Base-by-base conservation (phyloP, 176 grass and related monocot species). In the Avena insularis region DNA sequence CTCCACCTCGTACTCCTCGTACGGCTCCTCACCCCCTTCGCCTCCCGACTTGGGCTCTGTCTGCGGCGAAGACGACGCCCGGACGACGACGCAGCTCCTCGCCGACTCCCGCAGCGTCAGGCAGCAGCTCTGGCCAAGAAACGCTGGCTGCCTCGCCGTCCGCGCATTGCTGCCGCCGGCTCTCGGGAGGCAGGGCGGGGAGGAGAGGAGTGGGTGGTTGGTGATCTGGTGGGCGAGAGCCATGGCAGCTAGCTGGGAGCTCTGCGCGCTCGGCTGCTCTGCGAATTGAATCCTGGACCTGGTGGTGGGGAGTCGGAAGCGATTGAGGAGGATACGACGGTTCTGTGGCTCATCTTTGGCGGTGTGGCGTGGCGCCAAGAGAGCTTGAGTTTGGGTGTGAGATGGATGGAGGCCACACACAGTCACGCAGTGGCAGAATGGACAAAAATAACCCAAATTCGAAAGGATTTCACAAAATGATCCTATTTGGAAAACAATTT, bases 1-100 rank as follows among this genome's bases (percentile, higher is more conserved):
- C 29, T 82, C 91, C 25, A 96, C 89, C 90, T 96, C 94, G 82
- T 99, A 99, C 92, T 91, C 88, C 87, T 94, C 93, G 62, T 83
- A 91, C 59, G 75, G 79, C 9, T 85, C 83, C 78, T 85, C 82
- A 3, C 65, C 89, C 40, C 61, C 68, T 54, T 16, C 84, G 43
- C 53, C 90, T 23, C 77, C 56, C 13, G 92, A 79, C 79, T 94
- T 89, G 49, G 91, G 71, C 82, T 92, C 88, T 4, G 91, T 72
- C 86, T 92, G 56, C 11, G 91, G 58, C 20, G 92, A 77, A 5
- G 94, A 79, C 11, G 90, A 90, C 15, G 90, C 70, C 85, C 87
- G 68, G 54, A 55, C 33, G 16, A 40, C 77, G 16, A 87, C 74
- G 64, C 72, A 33, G 11, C 84, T 75, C 43, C 45, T 77, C 71